Evolutionary conservation across 805 yeast genomes (phyloP).

Genomic region (Huiozyma sinensis): DNA sequence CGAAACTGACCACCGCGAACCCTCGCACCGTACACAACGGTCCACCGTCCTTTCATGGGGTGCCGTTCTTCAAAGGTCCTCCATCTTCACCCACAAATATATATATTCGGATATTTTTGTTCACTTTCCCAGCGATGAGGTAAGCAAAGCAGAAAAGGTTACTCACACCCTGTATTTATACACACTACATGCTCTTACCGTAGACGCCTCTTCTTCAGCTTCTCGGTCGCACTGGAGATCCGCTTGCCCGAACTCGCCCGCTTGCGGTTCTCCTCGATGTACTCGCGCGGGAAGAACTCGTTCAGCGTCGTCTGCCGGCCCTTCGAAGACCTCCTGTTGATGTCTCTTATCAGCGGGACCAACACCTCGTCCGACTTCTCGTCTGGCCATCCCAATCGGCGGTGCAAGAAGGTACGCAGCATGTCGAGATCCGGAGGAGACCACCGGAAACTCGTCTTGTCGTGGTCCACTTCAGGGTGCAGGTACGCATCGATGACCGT

Average conservation of each 20-base stretch:
- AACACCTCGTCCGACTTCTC: constrained; percentile 70
- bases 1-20: too few species aligned
- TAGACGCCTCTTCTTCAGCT: constrained; percentile 26
- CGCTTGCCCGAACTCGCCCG: constrained; percentile 45
- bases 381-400: constrained; percentile 70
- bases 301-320: constrained; percentile 45
- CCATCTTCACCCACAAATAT: too few species aligned
- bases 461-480: constrained; percentile 76
- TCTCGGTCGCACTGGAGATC: constrained; percentile 45
- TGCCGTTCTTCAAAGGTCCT: neutral
- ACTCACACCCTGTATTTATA: too few species aligned
- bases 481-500: constrained; percentile 64
- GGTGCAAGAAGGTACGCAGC: constrained; percentile 57
- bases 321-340: constrained; percentile 47
- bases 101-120: too few species aligned
- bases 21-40: neutral
- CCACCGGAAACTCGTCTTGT: constrained; percentile 73
- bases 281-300: constrained; percentile 59
- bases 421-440: constrained; percentile 80
- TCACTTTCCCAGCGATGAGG: too few species aligned
- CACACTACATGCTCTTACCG: neutral
- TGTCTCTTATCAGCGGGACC: constrained; percentile 72
- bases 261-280: constrained; percentile 34
- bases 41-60: neutral
- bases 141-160: too few species aligned